phyloP scores from a whole-genome alignment of 371 early-diverging fungal genomes.

The Syncephalastrum contaminatum region DNA sequence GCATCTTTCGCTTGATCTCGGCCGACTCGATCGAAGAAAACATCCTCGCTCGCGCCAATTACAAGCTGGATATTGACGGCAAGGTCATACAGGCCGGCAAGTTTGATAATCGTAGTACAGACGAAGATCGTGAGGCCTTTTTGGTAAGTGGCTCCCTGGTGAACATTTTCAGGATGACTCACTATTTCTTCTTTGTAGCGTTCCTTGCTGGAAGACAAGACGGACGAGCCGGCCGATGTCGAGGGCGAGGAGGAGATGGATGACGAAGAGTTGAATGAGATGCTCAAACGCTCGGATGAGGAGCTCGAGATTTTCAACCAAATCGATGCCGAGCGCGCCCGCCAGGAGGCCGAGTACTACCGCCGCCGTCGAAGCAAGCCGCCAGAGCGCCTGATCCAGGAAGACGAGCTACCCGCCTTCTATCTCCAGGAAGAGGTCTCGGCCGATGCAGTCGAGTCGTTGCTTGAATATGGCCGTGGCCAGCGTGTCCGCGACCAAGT shows the following conservation, averaged over 20 bases:
- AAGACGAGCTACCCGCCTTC: conserved; percentile 77
- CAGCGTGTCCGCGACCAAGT: conserved; percentile 69
- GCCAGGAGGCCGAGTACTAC: conserved; percentile 33
- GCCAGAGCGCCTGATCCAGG: conserved; percentile 73
- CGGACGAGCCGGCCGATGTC: conserved; percentile 40
- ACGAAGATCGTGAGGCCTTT: conserved; percentile 90
- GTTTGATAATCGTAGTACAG: conserved; percentile 95
- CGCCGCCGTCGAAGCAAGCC: conserved; percentile 23
- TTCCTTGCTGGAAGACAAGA: conserved; percentile 23
- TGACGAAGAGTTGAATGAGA: conserved; percentile 87
- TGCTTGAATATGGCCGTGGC: conserved; percentile 68
- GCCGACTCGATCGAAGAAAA: conserved; percentile 96
- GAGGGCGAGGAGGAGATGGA: conserved; percentile 66
- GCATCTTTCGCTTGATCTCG: conserved; percentile 96
- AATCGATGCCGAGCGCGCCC: conserved; percentile 70
- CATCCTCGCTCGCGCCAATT: conserved; percentile 95
- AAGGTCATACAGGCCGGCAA: conserved; percentile 99
- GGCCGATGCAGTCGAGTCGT: conserved; percentile 6
- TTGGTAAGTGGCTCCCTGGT: conserved; percentile 42
- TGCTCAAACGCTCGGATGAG: conserved; percentile 74
- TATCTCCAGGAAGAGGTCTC: conserved; percentile 59
- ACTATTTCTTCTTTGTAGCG: conserved; percentile 9
- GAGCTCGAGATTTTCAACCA: conserved; percentile 70
- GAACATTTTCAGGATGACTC: no score
- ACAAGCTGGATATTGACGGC: conserved; percentile 96